A percentile compares a stretch with the other conserved stretches of the same genome.
These are phyloP conservation scores for Rhodotorula babjevae DNA, from an alignment of 768 basidiomycete species.

Conservation along the genomic window DNA sequence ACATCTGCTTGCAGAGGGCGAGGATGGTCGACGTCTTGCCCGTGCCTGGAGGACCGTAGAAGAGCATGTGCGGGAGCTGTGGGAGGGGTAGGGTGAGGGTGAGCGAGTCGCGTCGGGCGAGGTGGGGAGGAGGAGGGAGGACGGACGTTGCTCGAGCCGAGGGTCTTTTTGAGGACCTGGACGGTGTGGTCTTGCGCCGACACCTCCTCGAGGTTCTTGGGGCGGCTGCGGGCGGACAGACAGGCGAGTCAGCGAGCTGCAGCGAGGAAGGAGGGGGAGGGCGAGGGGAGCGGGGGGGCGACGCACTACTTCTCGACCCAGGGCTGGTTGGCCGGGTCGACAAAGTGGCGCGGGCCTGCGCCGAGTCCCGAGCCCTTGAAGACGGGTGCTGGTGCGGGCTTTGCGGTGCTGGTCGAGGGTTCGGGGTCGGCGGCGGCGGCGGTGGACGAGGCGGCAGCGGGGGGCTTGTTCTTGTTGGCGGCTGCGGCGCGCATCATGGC, in stretches of 20 bases:
- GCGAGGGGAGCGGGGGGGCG: not conserved
- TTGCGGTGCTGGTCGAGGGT: not conserved
- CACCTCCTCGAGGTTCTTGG: conserved; percentile 95
- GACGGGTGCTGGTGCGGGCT: not conserved
- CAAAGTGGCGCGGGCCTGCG: conserved; percentile 44
- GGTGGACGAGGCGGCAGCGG: not conserved
- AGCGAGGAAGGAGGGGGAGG: not conserved
- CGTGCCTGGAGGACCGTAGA: conserved; percentile 97
- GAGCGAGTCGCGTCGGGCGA: not conserved
- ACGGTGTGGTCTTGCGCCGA: conserved; percentile 96
- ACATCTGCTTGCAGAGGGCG: conserved; percentile 85
- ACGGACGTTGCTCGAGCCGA: conserved; percentile 83
- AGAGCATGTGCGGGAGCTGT: conserved; percentile 97
- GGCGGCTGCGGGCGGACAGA: conserved; percentile 59
- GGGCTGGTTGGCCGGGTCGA: conserved; percentile 58
- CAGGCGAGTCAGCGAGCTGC: too few relatives aligned
- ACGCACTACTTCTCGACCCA: conserved; percentile 99
- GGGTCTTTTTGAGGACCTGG: conserved; percentile 80
- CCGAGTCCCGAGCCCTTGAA: conserved; percentile 36
- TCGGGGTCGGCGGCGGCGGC: not conserved
- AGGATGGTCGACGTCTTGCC: conserved; percentile 98
- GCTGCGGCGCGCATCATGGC: conserved; percentile 18
- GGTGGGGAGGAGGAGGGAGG: not conserved
- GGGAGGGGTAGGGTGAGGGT: not conserved
- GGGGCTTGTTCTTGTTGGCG: not conserved